Evolutionary conservation across 202 grass and related monocot species (phyloP).

Genomic region (Panicum hallii): DNA sequence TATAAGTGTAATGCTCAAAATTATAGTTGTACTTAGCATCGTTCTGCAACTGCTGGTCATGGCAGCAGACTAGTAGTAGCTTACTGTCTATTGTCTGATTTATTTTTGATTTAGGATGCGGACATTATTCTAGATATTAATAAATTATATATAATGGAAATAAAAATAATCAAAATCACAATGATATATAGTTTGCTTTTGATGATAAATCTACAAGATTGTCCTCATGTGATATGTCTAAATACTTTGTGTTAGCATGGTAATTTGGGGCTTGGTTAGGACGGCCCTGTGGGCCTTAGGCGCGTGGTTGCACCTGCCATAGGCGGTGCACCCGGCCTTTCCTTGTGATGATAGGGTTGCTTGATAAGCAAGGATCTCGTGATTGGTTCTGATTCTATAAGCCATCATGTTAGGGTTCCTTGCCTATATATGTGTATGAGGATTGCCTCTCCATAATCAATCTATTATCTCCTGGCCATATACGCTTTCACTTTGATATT

Average conservation of each 20-base stretch:
- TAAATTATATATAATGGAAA: background rate
- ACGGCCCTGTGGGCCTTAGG: no score
- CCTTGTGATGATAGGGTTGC: no score
- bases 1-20: background rate
- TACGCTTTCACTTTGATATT: background rate
- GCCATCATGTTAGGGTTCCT: no score
- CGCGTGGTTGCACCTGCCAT: no score
- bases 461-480: no score
- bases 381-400: no score
- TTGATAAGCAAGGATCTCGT: no score
- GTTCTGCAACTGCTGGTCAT: background rate
- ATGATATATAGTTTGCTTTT: background rate
- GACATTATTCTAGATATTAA: background rate
- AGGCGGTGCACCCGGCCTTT: no score
- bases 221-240: background rate
- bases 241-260: background rate
- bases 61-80: slow-evolving; percentile 1
- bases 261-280: no score
- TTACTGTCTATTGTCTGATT: background rate
- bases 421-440: no score
- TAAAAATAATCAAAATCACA: background rate
- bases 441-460: no score
- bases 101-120: background rate
- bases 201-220: background rate
- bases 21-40: background rate